A percentile compares a stretch with the other conserved stretches of the same genome.
phyloP scores from a whole-genome alignment of 441 rosid genomes.

The Aleurites moluccanus region DNA sequence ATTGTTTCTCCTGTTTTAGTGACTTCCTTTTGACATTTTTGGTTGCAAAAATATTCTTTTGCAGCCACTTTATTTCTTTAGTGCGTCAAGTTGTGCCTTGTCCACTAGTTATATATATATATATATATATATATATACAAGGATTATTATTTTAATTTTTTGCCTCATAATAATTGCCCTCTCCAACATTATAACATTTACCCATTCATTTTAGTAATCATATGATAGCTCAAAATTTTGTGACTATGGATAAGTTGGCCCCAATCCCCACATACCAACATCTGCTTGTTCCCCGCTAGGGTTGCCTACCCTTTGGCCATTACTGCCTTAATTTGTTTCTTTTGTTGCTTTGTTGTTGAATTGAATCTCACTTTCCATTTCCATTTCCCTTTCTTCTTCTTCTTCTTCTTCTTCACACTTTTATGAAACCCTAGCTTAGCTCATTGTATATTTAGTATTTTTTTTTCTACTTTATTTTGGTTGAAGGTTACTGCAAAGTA shows the following conservation, averaged over 20 bases:
- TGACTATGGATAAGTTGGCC: slow-evolving; percentile 12
- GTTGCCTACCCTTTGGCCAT: not conserved
- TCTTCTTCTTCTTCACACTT: no score
- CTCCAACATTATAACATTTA: not conserved
- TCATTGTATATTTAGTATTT: no score
- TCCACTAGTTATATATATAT: slow-evolving; percentile 6
- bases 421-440: no score
- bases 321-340: not conserved
- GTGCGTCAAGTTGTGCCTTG: slow-evolving; percentile 15
- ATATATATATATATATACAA: not conserved
- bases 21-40: slow-evolving; percentile 1
- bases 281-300: no score
- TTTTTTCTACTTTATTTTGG: no score
- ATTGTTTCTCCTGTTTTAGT: not conserved
- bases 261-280: slow-evolving; percentile 27
- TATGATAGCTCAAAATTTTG: slow-evolving; percentile 18
- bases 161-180: not conserved
- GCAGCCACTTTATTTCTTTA: not conserved
- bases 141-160: no score
- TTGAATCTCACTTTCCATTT: no score
- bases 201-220: slow-evolving; percentile 17
- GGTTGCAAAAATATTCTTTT: not conserved
- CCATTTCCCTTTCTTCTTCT: no score
- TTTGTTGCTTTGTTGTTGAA: slow-evolving; percentile 6
- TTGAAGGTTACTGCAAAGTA: no score